These are phyloP conservation scores for Panaeolus papilionaceus DNA, from an alignment of 768 basidiomycete species.

Conservation along the genomic window DNA sequence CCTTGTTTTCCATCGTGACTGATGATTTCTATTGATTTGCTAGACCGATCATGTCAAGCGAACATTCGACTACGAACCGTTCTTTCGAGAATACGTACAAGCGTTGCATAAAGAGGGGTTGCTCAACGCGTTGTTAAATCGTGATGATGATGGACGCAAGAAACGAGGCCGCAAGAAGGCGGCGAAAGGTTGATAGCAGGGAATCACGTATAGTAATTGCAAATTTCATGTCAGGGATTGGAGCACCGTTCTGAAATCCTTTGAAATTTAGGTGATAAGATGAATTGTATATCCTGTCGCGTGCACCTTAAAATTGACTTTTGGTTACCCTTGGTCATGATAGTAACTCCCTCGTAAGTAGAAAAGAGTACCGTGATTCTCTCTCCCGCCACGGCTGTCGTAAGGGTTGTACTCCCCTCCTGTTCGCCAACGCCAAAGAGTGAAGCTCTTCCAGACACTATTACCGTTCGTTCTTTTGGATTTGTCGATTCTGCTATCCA, in stretches of 20 bases:
- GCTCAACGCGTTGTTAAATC: conserved; percentile 48
- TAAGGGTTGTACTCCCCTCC: conserved; percentile 30
- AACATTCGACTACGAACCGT: conserved; percentile 70
- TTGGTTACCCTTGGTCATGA: conserved; percentile 33
- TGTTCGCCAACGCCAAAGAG: conserved; percentile 58
- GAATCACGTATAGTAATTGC: not conserved
- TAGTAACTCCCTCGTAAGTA: conserved; percentile 52
- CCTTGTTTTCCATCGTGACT: conserved; percentile 17
- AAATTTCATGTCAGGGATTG: not conserved
- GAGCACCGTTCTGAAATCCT: not conserved
- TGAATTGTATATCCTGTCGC: conserved; percentile 1
- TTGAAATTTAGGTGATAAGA: conserved; percentile 6
- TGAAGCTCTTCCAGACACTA: conserved; percentile 60
- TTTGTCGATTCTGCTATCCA: conserved; percentile 54
- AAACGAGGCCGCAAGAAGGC: conserved; percentile 23
- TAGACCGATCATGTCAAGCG: conserved; percentile 61
- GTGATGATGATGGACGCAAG: conserved; percentile 41
- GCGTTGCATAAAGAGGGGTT: conserved; percentile 52
- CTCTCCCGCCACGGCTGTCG: conserved; percentile 47
- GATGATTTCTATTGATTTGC: not conserved
- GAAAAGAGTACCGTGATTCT: conserved; percentile 54
- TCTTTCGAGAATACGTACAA: conserved; percentile 47
- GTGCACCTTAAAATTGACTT: not conserved
- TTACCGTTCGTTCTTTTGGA: conserved; percentile 51
- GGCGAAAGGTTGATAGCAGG: not conserved